phyloP scores from a whole-genome alignment of 2,329 filamentous ascomycete species.

The Neofusicoccum umdonicola region DNA sequence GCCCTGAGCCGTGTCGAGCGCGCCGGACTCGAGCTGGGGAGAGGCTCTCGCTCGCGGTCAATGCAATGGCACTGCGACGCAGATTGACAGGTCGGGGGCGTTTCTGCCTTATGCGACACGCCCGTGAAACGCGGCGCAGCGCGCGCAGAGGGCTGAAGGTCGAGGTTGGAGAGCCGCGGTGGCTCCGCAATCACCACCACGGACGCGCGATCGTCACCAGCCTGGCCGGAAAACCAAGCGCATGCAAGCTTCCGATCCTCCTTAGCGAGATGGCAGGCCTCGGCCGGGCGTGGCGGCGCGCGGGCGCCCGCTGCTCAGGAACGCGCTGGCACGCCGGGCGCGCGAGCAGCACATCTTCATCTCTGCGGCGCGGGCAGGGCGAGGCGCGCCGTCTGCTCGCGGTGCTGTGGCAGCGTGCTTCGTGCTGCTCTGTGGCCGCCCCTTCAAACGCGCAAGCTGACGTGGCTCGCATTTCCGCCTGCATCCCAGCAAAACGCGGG shows the following conservation, averaged over 20 bases:
- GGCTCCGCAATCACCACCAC: conserved; percentile 9
- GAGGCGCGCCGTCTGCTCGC: conserved; percentile 6
- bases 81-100: conserved; percentile 18
- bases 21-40: neutral
- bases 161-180: neutral
- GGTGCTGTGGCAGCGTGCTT: conserved; percentile 1
- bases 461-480: conserved; percentile 12
- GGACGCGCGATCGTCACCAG: neutral
- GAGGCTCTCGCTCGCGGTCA: neutral
- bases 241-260: conserved; percentile 12
- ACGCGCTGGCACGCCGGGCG: neutral
- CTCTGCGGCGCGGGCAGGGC: neutral
- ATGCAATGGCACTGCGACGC: conserved; percentile 11
- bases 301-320: neutral
- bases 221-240: conserved; percentile 6
- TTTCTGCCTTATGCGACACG: conserved; percentile 17
- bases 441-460: conserved; percentile 16
- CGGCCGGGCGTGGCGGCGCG: neutral
- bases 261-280: neutral
- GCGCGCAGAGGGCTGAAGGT: neutral
- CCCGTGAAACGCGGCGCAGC: conserved; percentile 18
- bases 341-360: conserved; percentile 4
- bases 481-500: conserved; percentile 6
- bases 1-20: conserved; percentile 14
- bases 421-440: neutral